A percentile compares a stretch with the other conserved stretches of the same genome.
These are phyloP conservation scores for Coriaria nepalensis DNA, from an alignment of 306 rosid species.

Conservation along the genomic window DNA sequence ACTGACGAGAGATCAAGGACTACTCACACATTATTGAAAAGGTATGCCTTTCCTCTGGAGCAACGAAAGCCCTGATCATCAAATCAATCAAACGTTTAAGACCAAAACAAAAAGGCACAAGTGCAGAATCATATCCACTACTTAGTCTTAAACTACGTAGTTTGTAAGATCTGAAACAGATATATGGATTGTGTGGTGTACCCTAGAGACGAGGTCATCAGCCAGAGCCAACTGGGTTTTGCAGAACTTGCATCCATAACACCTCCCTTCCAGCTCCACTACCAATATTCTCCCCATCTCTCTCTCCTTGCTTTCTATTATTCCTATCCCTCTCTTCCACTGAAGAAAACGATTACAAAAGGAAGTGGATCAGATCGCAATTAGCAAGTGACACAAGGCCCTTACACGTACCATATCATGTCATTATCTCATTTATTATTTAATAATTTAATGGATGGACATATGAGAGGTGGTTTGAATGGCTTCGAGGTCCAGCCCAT, in stretches of 20 bases:
- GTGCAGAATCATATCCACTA: too few relatives aligned
- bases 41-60: slow-evolving; percentile 76
- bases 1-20: neutral
- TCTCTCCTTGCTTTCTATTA: neutral
- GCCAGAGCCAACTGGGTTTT: slow-evolving; percentile 67
- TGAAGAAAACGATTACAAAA: neutral
- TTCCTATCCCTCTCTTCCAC: neutral
- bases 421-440: too few relatives aligned
- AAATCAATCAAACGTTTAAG: neutral
- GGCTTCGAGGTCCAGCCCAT: too few relatives aligned
- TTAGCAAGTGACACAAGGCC: too few relatives aligned
- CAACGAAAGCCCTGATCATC: slow-evolving; percentile 51
- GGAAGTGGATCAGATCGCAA: too few relatives aligned
- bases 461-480: too few relatives aligned
- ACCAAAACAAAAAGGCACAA: neutral
- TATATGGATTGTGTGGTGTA: slow-evolving; percentile 2
- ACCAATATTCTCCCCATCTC: slow-evolving; percentile 68
- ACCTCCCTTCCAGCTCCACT: slow-evolving; percentile 79
- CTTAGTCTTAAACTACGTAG: too few relatives aligned
- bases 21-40: slow-evolving; percentile 66
- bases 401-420: too few relatives aligned
- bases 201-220: slow-evolving; percentile 68
- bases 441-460: too few relatives aligned
- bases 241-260: slow-evolving; percentile 84
- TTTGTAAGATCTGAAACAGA: neutral